These are phyloP conservation scores for Russula foetens DNA, from an alignment of 768 basidiomycete genomes.

Conservation along the genomic window DNA sequence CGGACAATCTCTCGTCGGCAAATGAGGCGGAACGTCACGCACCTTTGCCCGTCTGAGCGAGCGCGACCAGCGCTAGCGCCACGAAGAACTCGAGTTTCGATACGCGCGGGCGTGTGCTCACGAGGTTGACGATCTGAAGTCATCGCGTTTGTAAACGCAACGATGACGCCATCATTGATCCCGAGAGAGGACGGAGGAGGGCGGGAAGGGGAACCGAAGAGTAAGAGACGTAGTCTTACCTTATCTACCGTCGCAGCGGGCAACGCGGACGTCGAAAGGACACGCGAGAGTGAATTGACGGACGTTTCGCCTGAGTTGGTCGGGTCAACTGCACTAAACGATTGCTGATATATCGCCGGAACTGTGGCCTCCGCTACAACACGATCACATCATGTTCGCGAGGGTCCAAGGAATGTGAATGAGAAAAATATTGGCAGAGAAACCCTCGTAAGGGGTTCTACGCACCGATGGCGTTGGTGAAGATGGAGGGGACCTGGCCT, in stretches of 20 bases:
- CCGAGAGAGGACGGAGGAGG: no score
- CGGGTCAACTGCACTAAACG: slow-evolving; percentile 70
- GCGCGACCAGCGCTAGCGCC: slow-evolving; percentile 76
- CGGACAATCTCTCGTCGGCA: no score
- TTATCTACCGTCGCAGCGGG: slow-evolving; percentile 79
- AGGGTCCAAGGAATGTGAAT: no score
- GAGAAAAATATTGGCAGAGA: no score
- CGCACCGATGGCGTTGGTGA: slow-evolving; percentile 27
- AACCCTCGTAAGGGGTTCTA: background rate
- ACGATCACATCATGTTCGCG: background rate
- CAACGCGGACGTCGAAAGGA: slow-evolving; percentile 67
- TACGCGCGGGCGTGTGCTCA: slow-evolving; percentile 71
- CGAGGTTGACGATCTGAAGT: slow-evolving; percentile 78
- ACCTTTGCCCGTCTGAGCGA: slow-evolving; percentile 82
- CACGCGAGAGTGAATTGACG: slow-evolving; percentile 72
- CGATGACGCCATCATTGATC: background rate
- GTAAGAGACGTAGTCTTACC: slow-evolving; percentile 34
- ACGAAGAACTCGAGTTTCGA: slow-evolving; percentile 90
- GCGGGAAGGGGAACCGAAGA: background rate
- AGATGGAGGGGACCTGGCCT: slow-evolving; percentile 31
- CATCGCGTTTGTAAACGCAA: background rate
- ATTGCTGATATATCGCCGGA: slow-evolving; percentile 65
- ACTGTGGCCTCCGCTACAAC: slow-evolving; percentile 69
- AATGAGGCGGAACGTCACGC: slow-evolving; percentile 2
- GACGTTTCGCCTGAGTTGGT: slow-evolving; percentile 67